phyloP scores from a whole-genome alignment of 163 green algal species.

The Dunaliella salina region DNA sequence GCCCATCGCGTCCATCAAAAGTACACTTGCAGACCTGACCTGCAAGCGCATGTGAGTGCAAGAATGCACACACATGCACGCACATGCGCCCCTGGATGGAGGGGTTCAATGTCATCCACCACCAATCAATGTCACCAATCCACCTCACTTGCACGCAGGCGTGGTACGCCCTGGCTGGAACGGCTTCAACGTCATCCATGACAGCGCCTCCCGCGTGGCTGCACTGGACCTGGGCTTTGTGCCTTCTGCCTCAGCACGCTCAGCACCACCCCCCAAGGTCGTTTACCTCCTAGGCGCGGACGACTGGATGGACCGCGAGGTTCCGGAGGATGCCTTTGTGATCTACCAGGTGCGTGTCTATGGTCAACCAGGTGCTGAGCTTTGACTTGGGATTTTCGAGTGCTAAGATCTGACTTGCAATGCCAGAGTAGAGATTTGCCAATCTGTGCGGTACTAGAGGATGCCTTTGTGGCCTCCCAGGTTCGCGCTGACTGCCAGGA shows the following conservation, averaged over 20 bases:
- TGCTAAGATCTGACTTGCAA: no score
- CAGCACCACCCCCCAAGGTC: slow-evolving; percentile 63
- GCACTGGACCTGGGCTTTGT: slow-evolving; percentile 92
- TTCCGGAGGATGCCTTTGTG: slow-evolving; percentile 87
- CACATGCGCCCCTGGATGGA: neutral
- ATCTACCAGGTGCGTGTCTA: slow-evolving; percentile 82
- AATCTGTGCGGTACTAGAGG: no score
- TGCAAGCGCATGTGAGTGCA: no score
- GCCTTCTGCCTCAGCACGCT: slow-evolving; percentile 13
- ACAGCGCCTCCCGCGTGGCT: slow-evolving; percentile 77
- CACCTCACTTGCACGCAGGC: slow-evolving; percentile 21
- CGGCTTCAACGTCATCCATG: slow-evolving; percentile 93
- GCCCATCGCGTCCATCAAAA: no score
- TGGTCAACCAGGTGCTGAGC: no score
- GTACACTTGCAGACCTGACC: no score
- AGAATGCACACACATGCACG: no score
- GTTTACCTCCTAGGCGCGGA: slow-evolving; percentile 93
- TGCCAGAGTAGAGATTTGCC: no score
- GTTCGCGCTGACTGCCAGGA: no score
- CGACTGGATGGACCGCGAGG: slow-evolving; percentile 69
- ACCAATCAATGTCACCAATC: no score
- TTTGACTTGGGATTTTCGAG: no score
- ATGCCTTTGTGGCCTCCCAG: no score
- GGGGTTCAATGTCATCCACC: neutral
- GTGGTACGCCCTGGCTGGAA: slow-evolving; percentile 87